Conservation (phyloP, 2,329 filamentous ascomycete genomes). For the Cercospora citrullina region DNA sequence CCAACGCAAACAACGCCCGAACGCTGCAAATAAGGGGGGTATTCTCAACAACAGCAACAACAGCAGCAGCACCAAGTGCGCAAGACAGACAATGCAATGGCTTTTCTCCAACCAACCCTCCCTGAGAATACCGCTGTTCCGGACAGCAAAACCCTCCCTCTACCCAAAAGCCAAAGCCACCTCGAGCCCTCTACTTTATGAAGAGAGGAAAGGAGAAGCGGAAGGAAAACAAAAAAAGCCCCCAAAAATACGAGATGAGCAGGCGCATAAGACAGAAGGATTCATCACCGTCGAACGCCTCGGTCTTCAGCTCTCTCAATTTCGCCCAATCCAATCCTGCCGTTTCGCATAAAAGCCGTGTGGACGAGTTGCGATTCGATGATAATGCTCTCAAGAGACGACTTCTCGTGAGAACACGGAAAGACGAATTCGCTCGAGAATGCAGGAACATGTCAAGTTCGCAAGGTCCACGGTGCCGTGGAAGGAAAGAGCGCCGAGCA, state of each 20-base stretch:
- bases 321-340: background rate
- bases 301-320: background rate
- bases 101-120: background rate
- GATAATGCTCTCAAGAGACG: background rate
- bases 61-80: background rate
- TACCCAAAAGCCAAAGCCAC: conserved; percentile 4
- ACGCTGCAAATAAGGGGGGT: conserved; percentile 13
- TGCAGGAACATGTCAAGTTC: background rate
- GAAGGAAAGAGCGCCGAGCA: background rate
- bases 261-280: background rate
- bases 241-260: background rate
- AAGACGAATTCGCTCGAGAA: background rate
- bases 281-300: conserved; percentile 9
- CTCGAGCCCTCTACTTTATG: background rate
- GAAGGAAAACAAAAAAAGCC: background rate
- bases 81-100: conserved; percentile 6
- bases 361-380: background rate
- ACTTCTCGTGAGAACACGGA: background rate
- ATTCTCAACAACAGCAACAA: conserved; percentile 3
- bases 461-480: background rate
- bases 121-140: conserved; percentile 1
- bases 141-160: background rate
- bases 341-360: conserved; percentile 8
- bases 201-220: background rate
- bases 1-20: conserved; percentile 1